A percentile compares a stretch with the other conserved stretches of the same genome.
These are phyloP conservation scores for Schizochytrium sp. DNA, from an alignment of 108 stramenopile species.

Conservation along the genomic window DNA sequence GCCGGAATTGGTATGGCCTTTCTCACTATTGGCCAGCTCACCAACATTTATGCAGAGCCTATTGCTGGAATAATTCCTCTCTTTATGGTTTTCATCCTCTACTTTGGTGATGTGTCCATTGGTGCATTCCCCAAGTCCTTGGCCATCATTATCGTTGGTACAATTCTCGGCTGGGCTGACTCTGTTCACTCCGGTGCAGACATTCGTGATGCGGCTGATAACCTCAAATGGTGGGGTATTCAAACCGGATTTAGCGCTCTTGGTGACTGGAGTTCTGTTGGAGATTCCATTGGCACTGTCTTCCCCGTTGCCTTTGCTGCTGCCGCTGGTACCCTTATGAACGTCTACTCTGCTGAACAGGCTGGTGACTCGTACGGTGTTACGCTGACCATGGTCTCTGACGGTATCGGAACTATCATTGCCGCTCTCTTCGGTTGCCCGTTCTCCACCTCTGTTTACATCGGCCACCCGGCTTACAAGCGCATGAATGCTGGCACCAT, in stretches of 20 bases:
- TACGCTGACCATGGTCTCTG: conserved; percentile 63
- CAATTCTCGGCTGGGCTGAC: conserved; percentile 64
- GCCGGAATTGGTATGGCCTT: conserved; percentile 51
- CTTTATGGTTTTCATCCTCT: background rate
- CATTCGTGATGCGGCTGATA: conserved; percentile 58
- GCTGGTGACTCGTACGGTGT: conserved; percentile 66
- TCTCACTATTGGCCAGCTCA: background rate
- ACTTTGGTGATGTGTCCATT: conserved; percentile 42
- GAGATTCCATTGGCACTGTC: conserved; percentile 4
- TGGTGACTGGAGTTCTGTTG: conserved; percentile 18
- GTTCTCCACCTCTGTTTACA: conserved; percentile 68
- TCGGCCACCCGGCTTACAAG: conserved; percentile 69
- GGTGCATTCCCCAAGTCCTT: conserved; percentile 45
- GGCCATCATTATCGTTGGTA: conserved; percentile 63
- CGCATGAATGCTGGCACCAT: conserved; percentile 65
- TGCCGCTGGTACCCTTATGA: background rate
- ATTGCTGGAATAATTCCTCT: conserved; percentile 33
- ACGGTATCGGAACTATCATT: conserved; percentile 69
- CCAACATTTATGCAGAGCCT: conserved; percentile 24
- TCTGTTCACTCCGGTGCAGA: conserved; percentile 56
- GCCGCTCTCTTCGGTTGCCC: conserved; percentile 67
- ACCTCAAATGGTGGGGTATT: background rate
- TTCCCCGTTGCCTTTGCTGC: conserved; percentile 41
- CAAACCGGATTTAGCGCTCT: conserved; percentile 56
- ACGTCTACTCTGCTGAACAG: conserved; percentile 35